Evolutionary conservation across 257 asterid genomes (phyloP), one percentile per base, ranked within the genome.

Genomic region (Nicotiana knightiana): DNA sequence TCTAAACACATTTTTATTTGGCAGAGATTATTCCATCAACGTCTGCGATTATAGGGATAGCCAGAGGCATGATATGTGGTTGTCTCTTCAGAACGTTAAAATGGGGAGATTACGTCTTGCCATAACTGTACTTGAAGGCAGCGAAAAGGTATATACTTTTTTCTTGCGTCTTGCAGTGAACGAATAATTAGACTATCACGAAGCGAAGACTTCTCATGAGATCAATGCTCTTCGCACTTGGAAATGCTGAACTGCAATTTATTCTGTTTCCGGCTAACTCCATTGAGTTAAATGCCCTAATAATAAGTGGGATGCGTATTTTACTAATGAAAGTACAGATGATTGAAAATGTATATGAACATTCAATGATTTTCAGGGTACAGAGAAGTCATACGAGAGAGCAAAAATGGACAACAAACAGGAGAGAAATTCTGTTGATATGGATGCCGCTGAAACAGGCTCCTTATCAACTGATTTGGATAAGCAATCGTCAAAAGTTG

Each of bases 51-150:
- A 88, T 76, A 87, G 92, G 88, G 98, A 87, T 77, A 96, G 97
- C 55, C 94, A 90, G 88, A 90, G 97, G 91, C 93, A 90, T 82
- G 98, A 96, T 80, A 81, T 96, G 81, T 96, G 99, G 99, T 85
- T 96, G 91, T 84, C 98, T 82, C 97, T 96, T 67, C 89, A 88
- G 88, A 92, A 90, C 81, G 89, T 92, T 58, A 96, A 93, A 85
- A 85, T 84, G 83, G 99, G 99, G 87, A 88, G 98, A 81, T 77
- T 96, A 86, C 98, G 78, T 89, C 91, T 96, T 84, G 99, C 98
- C 17, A 68, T 96, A 58, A 92, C 97, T 30, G 94, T 96, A 66
- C 54, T 83, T n/a, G 91, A 90, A 85, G 87, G 71, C 76, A 84
- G 83, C 76, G 89, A 48, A 83, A 92, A 94, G 98, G 99, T 96